A percentile compares a stretch with the other conserved stretches of the same genome.
phyloP scores from a whole-genome alignment of 345 rosid genomes.

The Lepidium aucheri region DNA sequence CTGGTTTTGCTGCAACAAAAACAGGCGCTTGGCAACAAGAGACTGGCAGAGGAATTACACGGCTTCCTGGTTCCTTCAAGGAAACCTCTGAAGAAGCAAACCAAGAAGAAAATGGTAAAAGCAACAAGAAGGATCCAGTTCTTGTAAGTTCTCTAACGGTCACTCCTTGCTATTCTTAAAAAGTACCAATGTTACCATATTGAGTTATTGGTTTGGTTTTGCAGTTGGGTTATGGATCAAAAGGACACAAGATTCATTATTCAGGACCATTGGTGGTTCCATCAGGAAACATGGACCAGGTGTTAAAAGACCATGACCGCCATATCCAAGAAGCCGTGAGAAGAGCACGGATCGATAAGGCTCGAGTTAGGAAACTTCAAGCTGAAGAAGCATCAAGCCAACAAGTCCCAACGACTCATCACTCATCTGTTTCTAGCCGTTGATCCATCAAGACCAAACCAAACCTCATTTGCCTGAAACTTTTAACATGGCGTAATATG shows the following conservation, averaged over 20 bases:
- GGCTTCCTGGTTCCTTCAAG: conserved; percentile 92
- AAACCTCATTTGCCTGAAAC: conserved; percentile 5
- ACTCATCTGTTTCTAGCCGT: conserved; percentile 67
- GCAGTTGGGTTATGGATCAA: conserved; percentile 86
- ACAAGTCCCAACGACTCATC: conserved; percentile 46
- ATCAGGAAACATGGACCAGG: conserved; percentile 84
- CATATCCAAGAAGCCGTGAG: conserved; percentile 93
- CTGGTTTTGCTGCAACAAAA: conserved; percentile 51
- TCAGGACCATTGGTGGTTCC: conserved; percentile 90
- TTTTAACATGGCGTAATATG: neutral
- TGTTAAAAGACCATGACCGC: conserved; percentile 95
- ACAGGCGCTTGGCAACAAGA: conserved; percentile 50
- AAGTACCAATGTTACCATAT: neutral
- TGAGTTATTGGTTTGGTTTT: neutral
- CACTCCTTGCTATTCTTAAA: neutral
- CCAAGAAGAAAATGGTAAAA: conserved; percentile 60
- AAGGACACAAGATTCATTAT: conserved; percentile 86
- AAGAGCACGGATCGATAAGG: conserved; percentile 81
- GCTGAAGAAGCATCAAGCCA: conserved; percentile 47
- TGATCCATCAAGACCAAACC: conserved; percentile 27
- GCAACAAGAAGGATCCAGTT: conserved; percentile 54
- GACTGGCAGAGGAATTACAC: conserved; percentile 51
- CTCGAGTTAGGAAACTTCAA: conserved; percentile 65
- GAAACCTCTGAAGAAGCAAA: conserved; percentile 68
- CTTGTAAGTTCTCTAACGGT: conserved; percentile 44